These are phyloP conservation scores for Calonectria pteridis DNA, from an alignment of 2,329 filamentous ascomycete species.

Conservation along the genomic window DNA sequence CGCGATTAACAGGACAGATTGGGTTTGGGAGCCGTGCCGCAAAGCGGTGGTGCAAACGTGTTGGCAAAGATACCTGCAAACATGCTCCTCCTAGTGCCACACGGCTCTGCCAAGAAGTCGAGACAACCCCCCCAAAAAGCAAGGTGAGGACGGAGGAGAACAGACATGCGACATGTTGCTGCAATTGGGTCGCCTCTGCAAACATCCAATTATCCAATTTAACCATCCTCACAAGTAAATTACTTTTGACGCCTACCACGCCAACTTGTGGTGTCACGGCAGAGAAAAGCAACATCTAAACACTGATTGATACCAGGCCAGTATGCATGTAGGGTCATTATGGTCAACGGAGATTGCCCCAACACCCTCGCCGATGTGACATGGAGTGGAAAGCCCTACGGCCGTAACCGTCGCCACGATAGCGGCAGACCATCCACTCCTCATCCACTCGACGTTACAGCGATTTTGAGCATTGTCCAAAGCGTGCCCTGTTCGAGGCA, in stretches of 20 bases:
- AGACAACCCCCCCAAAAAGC: background rate
- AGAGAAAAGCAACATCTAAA: background rate
- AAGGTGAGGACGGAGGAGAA: background rate
- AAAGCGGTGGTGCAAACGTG: background rate
- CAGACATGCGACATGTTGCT: background rate
- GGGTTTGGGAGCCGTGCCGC: background rate
- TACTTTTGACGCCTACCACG: background rate
- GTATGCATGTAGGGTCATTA: background rate
- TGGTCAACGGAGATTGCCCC: background rate
- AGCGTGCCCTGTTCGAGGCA: background rate
- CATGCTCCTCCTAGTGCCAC: background rate
- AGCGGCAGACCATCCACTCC: conserved; percentile 10
- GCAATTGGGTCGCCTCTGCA: background rate
- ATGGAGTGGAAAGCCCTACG: conserved; percentile 1
- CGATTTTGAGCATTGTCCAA: background rate
- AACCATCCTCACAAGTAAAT: background rate
- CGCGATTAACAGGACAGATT: background rate
- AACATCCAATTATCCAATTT: background rate
- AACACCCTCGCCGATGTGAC: background rate
- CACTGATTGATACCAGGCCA: background rate
- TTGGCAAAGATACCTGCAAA: background rate
- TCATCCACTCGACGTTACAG: background rate
- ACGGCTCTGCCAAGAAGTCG: background rate
- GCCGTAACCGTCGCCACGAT: conserved; percentile 17
- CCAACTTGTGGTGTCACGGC: background rate